phyloP scores from a whole-genome alignment of 306 rosid species.

The Trifolium subterraneum region DNA sequence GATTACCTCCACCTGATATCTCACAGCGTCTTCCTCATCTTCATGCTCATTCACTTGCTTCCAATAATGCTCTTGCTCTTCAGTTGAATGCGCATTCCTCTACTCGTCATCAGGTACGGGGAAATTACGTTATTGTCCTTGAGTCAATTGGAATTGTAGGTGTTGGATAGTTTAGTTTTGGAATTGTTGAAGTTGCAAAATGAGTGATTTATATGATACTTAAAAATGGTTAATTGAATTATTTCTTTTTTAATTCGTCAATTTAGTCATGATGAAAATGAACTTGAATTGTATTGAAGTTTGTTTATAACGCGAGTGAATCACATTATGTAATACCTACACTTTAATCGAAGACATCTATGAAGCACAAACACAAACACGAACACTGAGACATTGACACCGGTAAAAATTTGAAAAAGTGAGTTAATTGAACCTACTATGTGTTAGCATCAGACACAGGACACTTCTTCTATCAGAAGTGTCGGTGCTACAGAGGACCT shows the following conservation, averaged over 20 bases:
- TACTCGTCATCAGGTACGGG: slow-evolving; percentile 61
- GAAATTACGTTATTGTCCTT: background rate
- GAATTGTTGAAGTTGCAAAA: background rate
- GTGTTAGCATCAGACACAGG: too few species aligned
- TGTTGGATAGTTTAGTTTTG: background rate
- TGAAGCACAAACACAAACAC: too few species aligned
- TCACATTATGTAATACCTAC: too few species aligned
- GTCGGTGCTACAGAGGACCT: too few species aligned
- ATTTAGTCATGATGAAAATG: background rate
- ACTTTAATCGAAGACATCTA: too few species aligned
- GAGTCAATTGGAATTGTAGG: background rate
- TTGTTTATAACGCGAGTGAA: too few species aligned
- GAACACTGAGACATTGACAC: too few species aligned
- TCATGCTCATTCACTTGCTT: slow-evolving; percentile 92
- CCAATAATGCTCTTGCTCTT: slow-evolving; percentile 66
- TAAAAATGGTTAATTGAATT: background rate
- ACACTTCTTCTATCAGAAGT: too few species aligned
- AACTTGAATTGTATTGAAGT: too few species aligned
- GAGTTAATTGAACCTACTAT: too few species aligned
- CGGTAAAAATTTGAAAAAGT: too few species aligned
- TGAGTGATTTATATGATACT: too few species aligned
- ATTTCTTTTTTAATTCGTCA: background rate
- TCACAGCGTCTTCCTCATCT: slow-evolving; percentile 95
- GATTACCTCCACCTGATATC: slow-evolving; percentile 88
- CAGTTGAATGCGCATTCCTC: slow-evolving; percentile 54